phyloP scores from a whole-genome alignment of 164 flowering plant species.

The Kalanchoe fedtschenkoi region DNA sequence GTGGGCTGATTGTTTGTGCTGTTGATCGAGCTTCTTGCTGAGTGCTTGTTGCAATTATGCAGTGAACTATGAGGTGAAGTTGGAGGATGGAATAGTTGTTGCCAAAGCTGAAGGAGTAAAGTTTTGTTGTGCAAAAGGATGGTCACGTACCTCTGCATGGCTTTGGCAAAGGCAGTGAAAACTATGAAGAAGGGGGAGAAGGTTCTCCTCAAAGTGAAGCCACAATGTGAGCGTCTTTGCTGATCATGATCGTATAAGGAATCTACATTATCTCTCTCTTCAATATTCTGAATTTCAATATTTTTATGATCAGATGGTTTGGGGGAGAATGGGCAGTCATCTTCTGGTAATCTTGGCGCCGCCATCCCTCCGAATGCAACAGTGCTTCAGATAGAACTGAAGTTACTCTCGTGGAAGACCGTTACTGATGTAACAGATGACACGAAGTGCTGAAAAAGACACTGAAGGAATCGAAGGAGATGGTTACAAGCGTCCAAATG shows the following conservation, averaged over 20 bases:
- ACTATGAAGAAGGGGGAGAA: constrained; percentile 96
- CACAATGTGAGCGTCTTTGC: constrained; percentile 64
- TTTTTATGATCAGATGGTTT: constrained; percentile 57
- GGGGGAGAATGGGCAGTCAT: constrained; percentile 74
- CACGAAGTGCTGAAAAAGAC: constrained; percentile 76
- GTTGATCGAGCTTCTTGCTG: neutral
- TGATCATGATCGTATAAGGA: neutral
- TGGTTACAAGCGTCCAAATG: constrained; percentile 82
- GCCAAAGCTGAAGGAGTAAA: constrained; percentile 69
- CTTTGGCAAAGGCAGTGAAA: constrained; percentile 70
- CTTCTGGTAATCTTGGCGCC: constrained; percentile 43
- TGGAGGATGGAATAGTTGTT: constrained; percentile 74
- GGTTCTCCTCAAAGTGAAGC: constrained; percentile 67
- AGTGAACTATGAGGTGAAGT: constrained; percentile 77
- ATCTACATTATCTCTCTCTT: neutral
- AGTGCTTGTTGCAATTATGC: constrained; percentile 10
- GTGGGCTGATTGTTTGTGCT: neutral
- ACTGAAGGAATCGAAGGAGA: constrained; percentile 90
- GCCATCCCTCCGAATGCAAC: constrained; percentile 76
- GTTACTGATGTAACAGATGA: constrained; percentile 75
- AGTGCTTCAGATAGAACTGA: constrained; percentile 48
- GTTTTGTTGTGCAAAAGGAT: constrained; percentile 64
- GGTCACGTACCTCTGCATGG: constrained; percentile 87
- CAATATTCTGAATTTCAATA: neutral
- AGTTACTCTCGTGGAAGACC: constrained; percentile 84